These are phyloP conservation scores for Biancaea sappan DNA, from an alignment of 306 rosid genomes.

Conservation along the genomic window DNA sequence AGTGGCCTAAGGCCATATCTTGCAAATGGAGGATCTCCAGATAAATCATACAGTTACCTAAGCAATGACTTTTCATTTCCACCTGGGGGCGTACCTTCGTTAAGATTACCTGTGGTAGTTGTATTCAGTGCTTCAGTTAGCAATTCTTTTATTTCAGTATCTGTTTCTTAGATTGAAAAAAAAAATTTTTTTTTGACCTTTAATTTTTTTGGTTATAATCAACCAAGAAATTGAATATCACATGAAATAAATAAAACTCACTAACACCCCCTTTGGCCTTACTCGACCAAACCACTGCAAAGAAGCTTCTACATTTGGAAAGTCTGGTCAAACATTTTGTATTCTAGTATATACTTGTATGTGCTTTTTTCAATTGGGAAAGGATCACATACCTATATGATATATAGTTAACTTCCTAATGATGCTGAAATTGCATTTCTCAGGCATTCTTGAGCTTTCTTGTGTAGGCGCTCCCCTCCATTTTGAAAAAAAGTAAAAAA, in stretches of 20 bases:
- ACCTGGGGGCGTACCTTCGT: slow-evolving; percentile 74
- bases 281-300: no score
- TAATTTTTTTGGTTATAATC: background rate
- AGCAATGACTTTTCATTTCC: slow-evolving; percentile 75
- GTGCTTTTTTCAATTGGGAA: background rate
- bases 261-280: background rate
- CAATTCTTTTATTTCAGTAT: background rate
- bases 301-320: no score
- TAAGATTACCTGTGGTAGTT: slow-evolving; percentile 88
- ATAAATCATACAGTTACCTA: slow-evolving; percentile 52
- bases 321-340: background rate
- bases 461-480: background rate
- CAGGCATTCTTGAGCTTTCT: background rate
- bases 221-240: slow-evolving; percentile 16
- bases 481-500: background rate
- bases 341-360: background rate
- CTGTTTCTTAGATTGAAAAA: background rate
- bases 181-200: background rate
- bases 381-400: background rate
- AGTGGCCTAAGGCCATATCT: slow-evolving; percentile 58
- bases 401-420: background rate
- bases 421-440: background rate
- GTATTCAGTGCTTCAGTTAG: slow-evolving; percentile 41
- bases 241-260: slow-evolving; percentile 24
- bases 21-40: slow-evolving; percentile 82